Base-by-base conservation (phyloP, 2,329 filamentous ascomycete genomes). In the Phialophora expanda region DNA sequence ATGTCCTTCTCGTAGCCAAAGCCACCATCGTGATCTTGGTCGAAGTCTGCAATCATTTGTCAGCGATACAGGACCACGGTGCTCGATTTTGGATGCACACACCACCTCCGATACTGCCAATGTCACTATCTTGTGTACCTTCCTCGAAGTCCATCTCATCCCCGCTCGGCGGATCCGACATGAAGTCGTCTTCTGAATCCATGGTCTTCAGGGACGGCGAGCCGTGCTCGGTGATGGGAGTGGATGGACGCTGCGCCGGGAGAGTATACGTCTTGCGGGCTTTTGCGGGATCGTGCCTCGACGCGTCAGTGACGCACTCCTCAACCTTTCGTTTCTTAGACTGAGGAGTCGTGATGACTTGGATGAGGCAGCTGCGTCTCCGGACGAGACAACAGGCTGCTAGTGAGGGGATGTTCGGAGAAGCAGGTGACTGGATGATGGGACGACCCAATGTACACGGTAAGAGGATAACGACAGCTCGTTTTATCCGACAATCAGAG, bases 151-250 rank as follows among this genome's bases (percentile, higher is more conserved):
- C 86, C 66, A 92, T 86, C 67, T 86, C 86, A 69, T 89, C 88
- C 50, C 89, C 89, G 75, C 90, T 96, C 50, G 91, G 94, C 73
- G 89, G 84, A 75, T 89, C 88, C 73, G 91, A 96, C 86, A 95
- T 90, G 78, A 93, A 93, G 67, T 97, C 94, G 75, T 97, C 93
- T 74, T 98, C 94, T 8, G 93, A 97, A 81, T 97, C 93, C 93
- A 97, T 97, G 41, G 80, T 71, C 24, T 82, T 81, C 59, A 76
- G 75, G 26, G 76, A 75, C 20, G 80, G 78, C 22, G 78, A 80
- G 67, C 75, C 78, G 64, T 83, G 69, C 68, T 78, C 73, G 73
- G 72, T 71, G n/a, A 73, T 85, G 24, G 87, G 87, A 48, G 86
- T 84, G 51, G 81, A 80, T 46, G 78, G 76, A 64, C 69, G 67